Conservation (phyloP, 1,284 basidiomycete species). For the Butyriboletus appendiculatus region DNA sequence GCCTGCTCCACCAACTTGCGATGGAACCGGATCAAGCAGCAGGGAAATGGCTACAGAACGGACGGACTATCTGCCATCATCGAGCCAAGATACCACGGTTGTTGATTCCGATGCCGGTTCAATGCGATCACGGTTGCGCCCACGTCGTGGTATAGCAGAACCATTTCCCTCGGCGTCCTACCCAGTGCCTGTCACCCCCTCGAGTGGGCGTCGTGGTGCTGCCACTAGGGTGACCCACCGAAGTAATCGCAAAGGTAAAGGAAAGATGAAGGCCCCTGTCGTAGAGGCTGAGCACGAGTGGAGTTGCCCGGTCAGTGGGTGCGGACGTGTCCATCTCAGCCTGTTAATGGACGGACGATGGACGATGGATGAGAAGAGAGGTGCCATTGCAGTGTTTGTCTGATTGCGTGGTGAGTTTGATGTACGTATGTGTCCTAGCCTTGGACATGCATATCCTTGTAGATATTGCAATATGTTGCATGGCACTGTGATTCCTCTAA, state of each 20-base stretch:
- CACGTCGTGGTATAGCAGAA: slow-evolving; percentile 32
- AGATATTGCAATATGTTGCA: slow-evolving; percentile 1
- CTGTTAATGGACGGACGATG: slow-evolving; percentile 55
- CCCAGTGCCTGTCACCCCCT: background rate
- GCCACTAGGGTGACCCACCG: slow-evolving; percentile 13
- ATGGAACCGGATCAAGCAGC: slow-evolving; percentile 34
- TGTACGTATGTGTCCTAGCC: slow-evolving; percentile 14
- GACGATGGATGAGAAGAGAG: slow-evolving; percentile 44
- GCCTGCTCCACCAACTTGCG: slow-evolving; percentile 35
- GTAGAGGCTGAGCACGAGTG: slow-evolving; percentile 55
- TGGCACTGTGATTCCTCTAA: slow-evolving; percentile 2
- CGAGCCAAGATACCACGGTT: slow-evolving; percentile 31
- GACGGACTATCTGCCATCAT: background rate
- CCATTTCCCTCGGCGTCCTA: slow-evolving; percentile 15
- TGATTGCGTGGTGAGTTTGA: slow-evolving; percentile 26
- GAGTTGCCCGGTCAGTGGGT: slow-evolving; percentile 62
- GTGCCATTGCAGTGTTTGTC: slow-evolving; percentile 51
- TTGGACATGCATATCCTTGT: slow-evolving; percentile 5
- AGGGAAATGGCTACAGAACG: slow-evolving; percentile 16
- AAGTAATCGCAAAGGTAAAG: slow-evolving; percentile 39
- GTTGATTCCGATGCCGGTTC: slow-evolving; percentile 27
- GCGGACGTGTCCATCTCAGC: slow-evolving; percentile 55
- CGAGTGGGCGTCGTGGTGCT: slow-evolving; percentile 7
- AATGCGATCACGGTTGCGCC: slow-evolving; percentile 58
- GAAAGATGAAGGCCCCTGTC: slow-evolving; percentile 37